phyloP scores from a whole-genome alignment of 2,329 filamentous ascomycete species.

The Fusarium camptoceras region DNA sequence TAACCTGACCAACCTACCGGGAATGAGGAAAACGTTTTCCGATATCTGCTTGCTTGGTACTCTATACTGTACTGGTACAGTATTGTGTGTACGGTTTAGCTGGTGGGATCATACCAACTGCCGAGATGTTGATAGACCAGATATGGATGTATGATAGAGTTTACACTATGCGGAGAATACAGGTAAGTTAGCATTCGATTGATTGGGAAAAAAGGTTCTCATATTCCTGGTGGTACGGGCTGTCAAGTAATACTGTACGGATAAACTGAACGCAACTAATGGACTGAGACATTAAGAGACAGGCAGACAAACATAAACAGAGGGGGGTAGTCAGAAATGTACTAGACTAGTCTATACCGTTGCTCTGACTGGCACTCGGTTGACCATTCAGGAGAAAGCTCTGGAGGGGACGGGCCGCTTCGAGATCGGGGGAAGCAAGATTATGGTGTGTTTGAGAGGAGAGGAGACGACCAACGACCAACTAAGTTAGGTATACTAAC shows the following conservation, averaged over 20 bases:
- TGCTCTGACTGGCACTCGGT: conserved; percentile 5
- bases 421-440: conserved; percentile 2
- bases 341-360: background rate
- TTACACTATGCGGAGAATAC: conserved; percentile 10
- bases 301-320: background rate
- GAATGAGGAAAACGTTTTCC: conserved; percentile 26
- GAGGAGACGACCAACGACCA: background rate
- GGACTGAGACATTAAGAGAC: background rate
- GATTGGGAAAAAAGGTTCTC: background rate
- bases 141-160: conserved; percentile 1
- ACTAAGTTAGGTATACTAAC: too few species aligned
- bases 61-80: background rate
- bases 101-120: conserved; percentile 14
- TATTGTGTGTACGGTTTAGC: background rate
- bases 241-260: background rate
- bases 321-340: background rate
- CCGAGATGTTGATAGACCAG: conserved; percentile 29
- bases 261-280: background rate
- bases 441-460: background rate
- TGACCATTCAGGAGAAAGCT: conserved; percentile 1
- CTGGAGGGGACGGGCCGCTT: conserved; percentile 31
- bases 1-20: conserved; percentile 34
- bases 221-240: background rate
- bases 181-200: background rate
- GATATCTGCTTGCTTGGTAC: background rate